Evolutionary conservation across 106 monocot genomes (phyloP).

Genomic region (Dendrobium officinale): DNA sequence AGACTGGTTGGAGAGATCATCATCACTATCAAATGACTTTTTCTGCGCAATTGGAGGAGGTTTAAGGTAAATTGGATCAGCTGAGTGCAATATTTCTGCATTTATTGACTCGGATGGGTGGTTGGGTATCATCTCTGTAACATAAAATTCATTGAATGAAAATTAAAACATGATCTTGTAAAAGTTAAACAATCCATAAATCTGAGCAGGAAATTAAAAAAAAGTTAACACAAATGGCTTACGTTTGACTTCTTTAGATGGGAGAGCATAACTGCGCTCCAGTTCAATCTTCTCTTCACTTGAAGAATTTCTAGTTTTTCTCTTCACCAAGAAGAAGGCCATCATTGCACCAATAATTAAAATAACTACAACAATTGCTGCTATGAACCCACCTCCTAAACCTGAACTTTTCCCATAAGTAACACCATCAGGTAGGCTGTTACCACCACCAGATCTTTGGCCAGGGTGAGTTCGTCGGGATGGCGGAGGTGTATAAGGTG

Average conservation of each 20-base stretch:
- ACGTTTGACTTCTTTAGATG: slow-evolving; percentile 56
- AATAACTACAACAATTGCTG: slow-evolving; percentile 61
- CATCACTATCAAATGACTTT: slow-evolving; percentile 62
- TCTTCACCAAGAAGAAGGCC: slow-evolving; percentile 65
- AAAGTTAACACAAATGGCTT: neutral
- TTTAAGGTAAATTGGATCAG: slow-evolving; percentile 44
- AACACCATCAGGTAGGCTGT: slow-evolving; percentile 18
- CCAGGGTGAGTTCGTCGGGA: slow-evolving; percentile 36
- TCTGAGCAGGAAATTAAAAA: neutral
- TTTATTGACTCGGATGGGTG: slow-evolving; percentile 21
- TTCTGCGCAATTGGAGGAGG: slow-evolving; percentile 45
- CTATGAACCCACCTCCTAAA: slow-evolving; percentile 48
- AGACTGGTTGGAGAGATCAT: slow-evolving; percentile 43
- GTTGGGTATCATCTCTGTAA: slow-evolving; percentile 52
- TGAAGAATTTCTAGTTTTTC: slow-evolving; percentile 18
- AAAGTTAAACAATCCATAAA: neutral
- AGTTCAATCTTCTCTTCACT: slow-evolving; percentile 29
- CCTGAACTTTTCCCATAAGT: slow-evolving; percentile 37
- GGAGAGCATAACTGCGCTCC: slow-evolving; percentile 25
- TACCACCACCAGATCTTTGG: slow-evolving; percentile 20
- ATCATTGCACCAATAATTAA: slow-evolving; percentile 47
- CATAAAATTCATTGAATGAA: slow-evolving; percentile 2
- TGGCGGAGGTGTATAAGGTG: slow-evolving; percentile 36
- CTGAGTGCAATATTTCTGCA: slow-evolving; percentile 19
- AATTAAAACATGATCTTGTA: neutral